A percentile compares a stretch with the other conserved stretches of the same genome.
Evolutionary conservation across 768 basidiomycete genomes (phyloP).

Genomic region (Polyporus arcularius): DNA sequence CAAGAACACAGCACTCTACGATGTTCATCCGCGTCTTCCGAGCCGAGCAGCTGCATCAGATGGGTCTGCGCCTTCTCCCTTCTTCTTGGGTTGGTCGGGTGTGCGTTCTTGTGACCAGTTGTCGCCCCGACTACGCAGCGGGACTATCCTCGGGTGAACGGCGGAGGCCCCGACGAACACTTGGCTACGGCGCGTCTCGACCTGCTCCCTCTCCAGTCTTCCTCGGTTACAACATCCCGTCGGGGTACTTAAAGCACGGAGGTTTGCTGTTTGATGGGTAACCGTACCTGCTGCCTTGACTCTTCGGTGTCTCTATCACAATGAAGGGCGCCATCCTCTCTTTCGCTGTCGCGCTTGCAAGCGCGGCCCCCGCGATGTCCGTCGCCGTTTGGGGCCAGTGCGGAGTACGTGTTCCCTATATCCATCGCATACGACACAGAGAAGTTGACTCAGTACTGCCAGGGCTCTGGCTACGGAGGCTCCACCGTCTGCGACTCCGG

Average conservation of each 20-base stretch:
- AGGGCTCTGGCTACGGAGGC: conserved; percentile 45
- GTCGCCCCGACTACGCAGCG: neutral
- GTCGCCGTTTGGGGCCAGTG: conserved; percentile 54
- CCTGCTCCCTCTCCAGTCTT: neutral
- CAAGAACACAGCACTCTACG: neutral
- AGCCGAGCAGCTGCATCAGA: neutral
- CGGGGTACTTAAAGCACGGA: neutral
- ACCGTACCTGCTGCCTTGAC: neutral
- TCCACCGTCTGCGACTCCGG: conserved; percentile 48
- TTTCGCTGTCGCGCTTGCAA: conserved; percentile 24
- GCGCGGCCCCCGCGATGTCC: conserved; percentile 24
- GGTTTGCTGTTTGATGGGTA: neutral
- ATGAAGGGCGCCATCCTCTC: conserved; percentile 29
- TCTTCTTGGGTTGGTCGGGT: neutral
- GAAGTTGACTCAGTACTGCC: neutral
- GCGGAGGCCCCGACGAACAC: neutral
- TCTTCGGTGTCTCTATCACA: neutral
- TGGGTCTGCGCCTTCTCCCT: neutral
- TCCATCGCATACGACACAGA: neutral
- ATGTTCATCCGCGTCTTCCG: neutral
- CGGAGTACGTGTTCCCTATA: conserved; percentile 29
- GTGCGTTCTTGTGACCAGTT: neutral
- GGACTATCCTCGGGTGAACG: conserved; percentile 17
- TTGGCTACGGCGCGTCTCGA: neutral
- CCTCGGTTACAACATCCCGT: neutral